These are phyloP conservation scores for Daldinia loculata DNA, from an alignment of 495 filamentous ascomycete genomes.

Conservation along the genomic window DNA sequence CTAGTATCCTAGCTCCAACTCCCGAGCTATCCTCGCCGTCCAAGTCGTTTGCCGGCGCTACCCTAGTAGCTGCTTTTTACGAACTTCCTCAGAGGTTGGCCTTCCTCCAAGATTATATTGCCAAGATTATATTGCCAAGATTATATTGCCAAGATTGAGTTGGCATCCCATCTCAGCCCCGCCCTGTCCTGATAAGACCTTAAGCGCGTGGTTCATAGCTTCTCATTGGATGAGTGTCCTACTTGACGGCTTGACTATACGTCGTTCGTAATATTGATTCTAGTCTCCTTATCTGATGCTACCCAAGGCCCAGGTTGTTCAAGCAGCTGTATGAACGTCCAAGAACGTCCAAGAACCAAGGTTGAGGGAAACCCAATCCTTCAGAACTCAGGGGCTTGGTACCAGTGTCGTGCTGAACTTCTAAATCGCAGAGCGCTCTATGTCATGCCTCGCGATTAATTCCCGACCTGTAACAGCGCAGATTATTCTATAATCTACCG, in stretches of 20 bases:
- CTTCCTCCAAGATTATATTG: slow-evolving; percentile 25
- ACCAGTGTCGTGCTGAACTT: neutral
- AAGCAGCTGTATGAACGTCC: slow-evolving; percentile 15
- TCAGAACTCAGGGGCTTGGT: slow-evolving; percentile 9
- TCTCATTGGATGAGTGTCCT: slow-evolving; percentile 23
- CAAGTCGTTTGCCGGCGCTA: slow-evolving; percentile 30
- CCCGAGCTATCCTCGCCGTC: slow-evolving; percentile 29
- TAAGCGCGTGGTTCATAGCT: neutral
- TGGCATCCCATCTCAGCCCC: slow-evolving; percentile 33
- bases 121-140: slow-evolving; percentile 35
- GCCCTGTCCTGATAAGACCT: slow-evolving; percentile 27
- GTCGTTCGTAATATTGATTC: slow-evolving; percentile 18
- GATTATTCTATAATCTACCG: neutral
- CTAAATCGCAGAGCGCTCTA: neutral
- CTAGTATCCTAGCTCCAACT: slow-evolving; percentile 9
- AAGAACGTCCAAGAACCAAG: slow-evolving; percentile 11
- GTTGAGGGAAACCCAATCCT: slow-evolving; percentile 12
- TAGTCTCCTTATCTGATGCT: slow-evolving; percentile 22
- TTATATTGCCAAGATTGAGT: slow-evolving; percentile 35
- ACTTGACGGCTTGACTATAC: slow-evolving; percentile 15
- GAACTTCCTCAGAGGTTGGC: slow-evolving; percentile 17
- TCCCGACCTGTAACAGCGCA: neutral
- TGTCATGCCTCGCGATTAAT: slow-evolving; percentile 4
- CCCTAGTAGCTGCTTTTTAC: slow-evolving; percentile 11
- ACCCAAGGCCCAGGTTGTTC: slow-evolving; percentile 16